Evolutionary conservation across 257 asterid species (phyloP).

Genomic region (Ilex aquifolium): DNA sequence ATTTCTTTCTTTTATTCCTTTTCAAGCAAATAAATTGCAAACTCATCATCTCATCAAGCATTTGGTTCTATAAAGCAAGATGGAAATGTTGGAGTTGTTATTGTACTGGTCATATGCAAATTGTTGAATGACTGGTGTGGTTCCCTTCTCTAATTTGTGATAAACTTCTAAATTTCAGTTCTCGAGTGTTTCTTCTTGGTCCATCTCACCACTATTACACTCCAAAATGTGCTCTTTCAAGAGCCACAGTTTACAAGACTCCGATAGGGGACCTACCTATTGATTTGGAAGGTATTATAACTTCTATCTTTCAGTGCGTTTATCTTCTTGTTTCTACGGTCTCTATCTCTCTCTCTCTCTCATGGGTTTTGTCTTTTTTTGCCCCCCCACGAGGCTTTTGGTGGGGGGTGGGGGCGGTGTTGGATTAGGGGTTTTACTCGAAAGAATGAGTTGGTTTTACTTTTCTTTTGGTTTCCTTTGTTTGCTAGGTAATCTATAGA

Average conservation of each 20-base stretch:
- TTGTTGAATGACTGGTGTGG: neutral
- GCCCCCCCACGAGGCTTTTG: neutral
- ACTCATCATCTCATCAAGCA: neutral
- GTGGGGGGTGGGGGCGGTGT: neutral
- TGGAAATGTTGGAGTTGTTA: neutral
- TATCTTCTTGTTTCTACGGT: too few relatives aligned
- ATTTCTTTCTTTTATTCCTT: constrained; percentile 2
- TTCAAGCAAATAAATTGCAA: neutral
- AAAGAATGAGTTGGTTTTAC: too few relatives aligned
- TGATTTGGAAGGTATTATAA: constrained; percentile 73
- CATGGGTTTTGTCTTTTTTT: neutral
- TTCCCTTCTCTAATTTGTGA: constrained; percentile 6
- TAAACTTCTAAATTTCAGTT: constrained; percentile 37
- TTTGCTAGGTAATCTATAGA: too few relatives aligned
- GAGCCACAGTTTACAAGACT: constrained; percentile 75
- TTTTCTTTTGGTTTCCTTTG: too few relatives aligned
- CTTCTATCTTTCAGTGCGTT: constrained; percentile 6
- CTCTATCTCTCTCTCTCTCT: neutral
- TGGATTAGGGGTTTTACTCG: too few relatives aligned
- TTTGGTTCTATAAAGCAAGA: neutral
- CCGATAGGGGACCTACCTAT: constrained; percentile 91
- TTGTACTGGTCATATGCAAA: neutral
- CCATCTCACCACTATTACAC: constrained; percentile 98
- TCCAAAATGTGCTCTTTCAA: constrained; percentile 84
- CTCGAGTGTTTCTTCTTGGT: constrained; percentile 93